phyloP scores from a whole-genome alignment of 2,329 filamentous ascomycete species.

The Calonectria pseudoturangicola region DNA sequence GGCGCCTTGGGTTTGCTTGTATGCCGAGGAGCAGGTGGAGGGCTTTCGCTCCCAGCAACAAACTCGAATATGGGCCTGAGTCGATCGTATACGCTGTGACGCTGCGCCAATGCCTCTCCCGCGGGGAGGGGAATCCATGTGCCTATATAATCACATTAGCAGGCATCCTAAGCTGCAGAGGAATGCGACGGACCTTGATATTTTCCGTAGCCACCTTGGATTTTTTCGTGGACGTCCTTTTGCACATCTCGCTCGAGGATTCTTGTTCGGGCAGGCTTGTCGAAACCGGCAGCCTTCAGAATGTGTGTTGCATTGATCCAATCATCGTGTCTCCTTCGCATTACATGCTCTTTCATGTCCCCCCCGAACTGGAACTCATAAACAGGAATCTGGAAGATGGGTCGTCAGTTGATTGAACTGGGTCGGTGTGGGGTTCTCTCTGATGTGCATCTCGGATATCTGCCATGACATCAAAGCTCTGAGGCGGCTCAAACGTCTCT shows the following conservation, averaged over 20 bases:
- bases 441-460: slow-evolving; percentile 12
- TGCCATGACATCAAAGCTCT: neutral
- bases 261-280: slow-evolving; percentile 95
- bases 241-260: slow-evolving; percentile 98
- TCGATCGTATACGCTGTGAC: slow-evolving; percentile 90
- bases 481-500: neutral
- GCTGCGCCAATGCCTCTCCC: slow-evolving; percentile 87
- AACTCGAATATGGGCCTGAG: slow-evolving; percentile 93
- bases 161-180: neutral
- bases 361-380: slow-evolving; percentile 92
- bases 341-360: slow-evolving; percentile 90
- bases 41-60: slow-evolving; percentile 87
- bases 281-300: slow-evolving; percentile 95
- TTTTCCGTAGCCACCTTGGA: slow-evolving; percentile 98
- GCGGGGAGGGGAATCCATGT: slow-evolving; percentile 96
- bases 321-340: slow-evolving; percentile 93
- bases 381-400: slow-evolving; percentile 83
- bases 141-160: slow-evolving; percentile 68
- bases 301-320: slow-evolving; percentile 99
- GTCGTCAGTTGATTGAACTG: slow-evolving; percentile 32
- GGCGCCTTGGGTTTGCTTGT: slow-evolving; percentile 88
- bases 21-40: slow-evolving; percentile 95
- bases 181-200: slow-evolving; percentile 82
- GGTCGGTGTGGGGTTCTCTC: slow-evolving; percentile 14
- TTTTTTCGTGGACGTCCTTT: slow-evolving; percentile 97